phyloP scores from a whole-genome alignment of 768 basidiomycete species.

The Hypholoma sublateritium region DNA sequence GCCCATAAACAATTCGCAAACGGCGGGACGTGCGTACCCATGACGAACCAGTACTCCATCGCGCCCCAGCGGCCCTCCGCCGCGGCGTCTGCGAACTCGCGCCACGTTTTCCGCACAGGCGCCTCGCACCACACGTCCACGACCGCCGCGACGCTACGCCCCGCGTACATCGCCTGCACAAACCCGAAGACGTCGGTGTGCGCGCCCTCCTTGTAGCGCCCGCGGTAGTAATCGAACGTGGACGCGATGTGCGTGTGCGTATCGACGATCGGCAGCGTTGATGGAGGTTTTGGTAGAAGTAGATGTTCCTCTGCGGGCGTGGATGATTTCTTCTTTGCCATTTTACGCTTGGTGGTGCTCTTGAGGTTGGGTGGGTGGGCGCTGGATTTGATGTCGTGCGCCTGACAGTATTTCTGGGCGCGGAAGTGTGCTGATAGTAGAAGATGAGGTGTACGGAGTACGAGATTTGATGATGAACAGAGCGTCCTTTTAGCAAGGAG shows the following conservation, averaged over 20 bases:
- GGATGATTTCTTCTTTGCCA: constrained; percentile 40
- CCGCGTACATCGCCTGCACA: constrained; percentile 58
- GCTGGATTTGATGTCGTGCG: not conserved
- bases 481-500: not conserved
- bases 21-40: constrained; percentile 47
- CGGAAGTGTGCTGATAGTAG: not conserved
- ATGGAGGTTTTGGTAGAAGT: constrained; percentile 35
- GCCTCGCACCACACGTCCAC: constrained; percentile 93
- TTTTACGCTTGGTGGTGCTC: constrained; percentile 14
- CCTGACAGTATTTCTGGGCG: not conserved
- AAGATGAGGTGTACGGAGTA: not conserved
- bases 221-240: constrained; percentile 64
- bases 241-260: constrained; percentile 85
- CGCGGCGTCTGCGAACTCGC: constrained; percentile 73
- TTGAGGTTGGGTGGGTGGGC: not conserved
- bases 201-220: constrained; percentile 58
- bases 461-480: not conserved
- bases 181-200: constrained; percentile 67
- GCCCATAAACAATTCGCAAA: not conserved
- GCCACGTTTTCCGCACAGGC: constrained; percentile 63
- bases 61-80: constrained; percentile 65
- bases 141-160: constrained; percentile 58
- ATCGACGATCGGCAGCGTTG: constrained; percentile 57
- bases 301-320: constrained; percentile 36
- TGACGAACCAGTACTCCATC: constrained; percentile 79